Base-by-base conservation (phyloP, 2,329 filamentous ascomycete genomes). In the Raffaelea albimanens region DNA sequence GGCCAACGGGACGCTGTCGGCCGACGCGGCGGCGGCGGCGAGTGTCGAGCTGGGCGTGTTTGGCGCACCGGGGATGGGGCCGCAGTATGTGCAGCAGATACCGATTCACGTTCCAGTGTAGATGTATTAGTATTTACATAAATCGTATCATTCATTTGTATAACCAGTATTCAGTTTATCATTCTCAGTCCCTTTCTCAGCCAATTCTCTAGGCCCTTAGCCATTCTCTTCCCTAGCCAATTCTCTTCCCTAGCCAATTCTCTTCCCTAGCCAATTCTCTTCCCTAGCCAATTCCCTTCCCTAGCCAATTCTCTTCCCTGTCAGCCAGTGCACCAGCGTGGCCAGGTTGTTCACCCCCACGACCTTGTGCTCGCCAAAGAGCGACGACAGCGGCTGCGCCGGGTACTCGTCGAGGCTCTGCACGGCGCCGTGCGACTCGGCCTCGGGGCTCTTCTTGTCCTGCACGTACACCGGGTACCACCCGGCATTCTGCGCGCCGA, bases 381-480 rank as follows among this genome's bases (percentile, higher is more conserved):
- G 29, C 4, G 23, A 9, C 4, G 19, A 16, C 7, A 50, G 19
- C 2, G 38, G 36, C 20, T 48, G 38, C 5, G 41, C 34, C 7
- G 42, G 25, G 13, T 8, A 21, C 19, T 16, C 33, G 7, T 40
- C 44, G 2, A 51, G 49, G 11, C 16, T 20, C 9, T n/a, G n/a
- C 10, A 41, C 23, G 8, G 14, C 9, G 36, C 13, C 21, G 33
- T 8, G 5, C 16, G 2, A 18, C n/a, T n/a, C n/a, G n/a, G 20
- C 23, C 21, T 9, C 22, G 19, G 13, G 34, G 18, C 29, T 42
- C 8, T 13, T 43, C 23, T 1, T 19, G 5, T 22, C 38, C 5
- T 22, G 18, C 7, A 56, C 16, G 10, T 49, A 33, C 3, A 55
- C 46, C 1, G 51, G 44, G 21, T 50, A 29, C 54, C 54, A 56